Evolutionary conservation across 768 basidiomycete genomes (phyloP).

Genomic region (Chalciporus pseudorubinellus): DNA sequence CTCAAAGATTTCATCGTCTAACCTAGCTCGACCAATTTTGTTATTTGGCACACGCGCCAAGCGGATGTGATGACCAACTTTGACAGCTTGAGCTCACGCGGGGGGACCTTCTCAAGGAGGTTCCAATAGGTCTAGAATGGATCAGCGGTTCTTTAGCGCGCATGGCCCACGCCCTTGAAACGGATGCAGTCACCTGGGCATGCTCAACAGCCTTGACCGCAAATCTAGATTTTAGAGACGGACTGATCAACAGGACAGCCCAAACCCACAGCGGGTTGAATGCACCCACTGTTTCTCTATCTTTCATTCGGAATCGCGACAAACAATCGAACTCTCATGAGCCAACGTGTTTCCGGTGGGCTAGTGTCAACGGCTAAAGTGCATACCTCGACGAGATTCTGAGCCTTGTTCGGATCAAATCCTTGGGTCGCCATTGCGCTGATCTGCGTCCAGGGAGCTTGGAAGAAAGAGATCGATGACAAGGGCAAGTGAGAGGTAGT

Average conservation of each 20-base stretch:
- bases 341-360: constrained; percentile 20
- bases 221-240: constrained; percentile 21
- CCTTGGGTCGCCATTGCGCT: constrained; percentile 43
- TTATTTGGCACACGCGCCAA: constrained; percentile 10
- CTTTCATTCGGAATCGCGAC: constrained; percentile 38
- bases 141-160: constrained; percentile 9
- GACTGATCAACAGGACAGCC: constrained; percentile 11
- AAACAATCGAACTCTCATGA: constrained; percentile 10
- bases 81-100: constrained; percentile 75
- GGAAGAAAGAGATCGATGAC: not conserved
- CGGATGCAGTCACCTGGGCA: constrained; percentile 63
- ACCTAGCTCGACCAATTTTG: constrained; percentile 39
- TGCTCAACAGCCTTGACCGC: constrained; percentile 92
- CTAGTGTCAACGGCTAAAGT: constrained; percentile 2
- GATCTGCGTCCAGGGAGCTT: constrained; percentile 18
- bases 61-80: constrained; percentile 48
- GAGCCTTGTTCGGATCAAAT: constrained; percentile 90
- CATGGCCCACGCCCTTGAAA: constrained; percentile 1
- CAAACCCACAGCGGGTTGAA: not conserved
- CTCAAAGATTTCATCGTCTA: constrained; percentile 90
- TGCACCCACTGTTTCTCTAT: constrained; percentile 91
- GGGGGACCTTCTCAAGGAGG: constrained; percentile 76
- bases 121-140: constrained; percentile 86
- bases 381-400: constrained; percentile 84
- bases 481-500: not conserved